Conservation (phyloP, 495 filamentous ascomycete species). For the Bacidia gigantensis region DNA sequence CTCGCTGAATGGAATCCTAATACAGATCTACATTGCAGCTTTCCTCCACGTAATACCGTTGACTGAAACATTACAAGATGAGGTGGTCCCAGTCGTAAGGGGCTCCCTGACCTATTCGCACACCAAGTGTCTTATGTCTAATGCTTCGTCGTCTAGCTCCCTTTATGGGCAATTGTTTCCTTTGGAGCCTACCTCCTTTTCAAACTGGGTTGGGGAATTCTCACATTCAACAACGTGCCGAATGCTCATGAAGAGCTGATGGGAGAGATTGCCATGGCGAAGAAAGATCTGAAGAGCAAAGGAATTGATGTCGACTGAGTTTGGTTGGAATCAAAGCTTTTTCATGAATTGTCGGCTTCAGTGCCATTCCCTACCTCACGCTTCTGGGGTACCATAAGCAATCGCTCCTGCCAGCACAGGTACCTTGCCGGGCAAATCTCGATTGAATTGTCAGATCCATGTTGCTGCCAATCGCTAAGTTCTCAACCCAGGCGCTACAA, state of each 20-base stretch:
- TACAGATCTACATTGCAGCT: constrained; percentile 72
- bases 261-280: constrained; percentile 42
- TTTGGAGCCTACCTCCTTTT: constrained; percentile 90
- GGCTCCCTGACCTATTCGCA: not conserved
- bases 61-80: constrained; percentile 45
- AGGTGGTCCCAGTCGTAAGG: constrained; percentile 40
- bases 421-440: no score
- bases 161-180: constrained; percentile 81
- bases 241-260: constrained; percentile 82
- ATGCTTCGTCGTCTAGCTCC: constrained; percentile 42
- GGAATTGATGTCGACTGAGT: constrained; percentile 38
- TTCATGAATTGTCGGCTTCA: no score
- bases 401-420: no score
- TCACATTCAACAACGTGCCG: constrained; percentile 94
- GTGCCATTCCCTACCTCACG: no score
- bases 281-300: constrained; percentile 33
- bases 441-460: no score
- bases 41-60: constrained; percentile 79
- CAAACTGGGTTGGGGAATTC: constrained; percentile 78
- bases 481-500: no score
- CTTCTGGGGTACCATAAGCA: no score
- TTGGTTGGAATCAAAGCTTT: no score
- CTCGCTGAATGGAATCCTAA: not conserved
- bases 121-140: constrained; percentile 4
- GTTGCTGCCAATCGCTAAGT: no score